Evolutionary conservation across 306 rosid species (phyloP), one percentile per base, ranked within the genome.

Genomic region (Lathyrus sativus): DNA sequence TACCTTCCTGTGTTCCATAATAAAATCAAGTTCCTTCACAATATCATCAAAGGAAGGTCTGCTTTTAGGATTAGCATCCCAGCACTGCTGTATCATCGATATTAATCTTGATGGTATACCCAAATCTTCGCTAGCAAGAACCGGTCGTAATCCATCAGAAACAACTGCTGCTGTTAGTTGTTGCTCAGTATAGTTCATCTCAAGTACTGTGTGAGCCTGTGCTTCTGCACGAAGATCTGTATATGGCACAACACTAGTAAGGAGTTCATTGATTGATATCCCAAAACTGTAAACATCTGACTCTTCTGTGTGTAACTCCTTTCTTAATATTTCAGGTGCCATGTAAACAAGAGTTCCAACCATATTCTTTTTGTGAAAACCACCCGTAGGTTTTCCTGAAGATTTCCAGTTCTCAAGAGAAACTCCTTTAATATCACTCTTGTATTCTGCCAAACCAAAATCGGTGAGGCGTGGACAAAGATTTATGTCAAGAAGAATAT

Each of bases 181-280:
- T 83, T 93, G 99, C 77, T 86, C 96, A 1, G 95, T 88, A 68
- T 93, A 93, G 84, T 84, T 93, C 99, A 93, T 93, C 81, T 90
- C 97, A 71, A 93, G 83, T 39, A 90, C 91, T 5, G 99, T 93
- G 81, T 93, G 99, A 46, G 97, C 99, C 99, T 93, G 96, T 0
- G 91, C 89, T 84, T 88, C 97, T 38, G 96, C 79, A 61, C 95
- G 91, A 74, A 93, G 97, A 90, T 90, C 97, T 17, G 98, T 93
- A 66, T 93, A 88, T 61, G 98, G 97, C 76, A 93, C 91, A 82
- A 93, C 96, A 68, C 97, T 95, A 35, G 98, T 90, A 51, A 93
- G 86, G 75, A 90, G 91, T 82, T 93, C 98, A 58, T 92, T 92
- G 75, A 92, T 85, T 62, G 89, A 75, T 61, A 92, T 45, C 43